Evolutionary conservation across 768 basidiomycete genomes (phyloP).

Genomic region (Cystobasidium ongulense): DNA sequence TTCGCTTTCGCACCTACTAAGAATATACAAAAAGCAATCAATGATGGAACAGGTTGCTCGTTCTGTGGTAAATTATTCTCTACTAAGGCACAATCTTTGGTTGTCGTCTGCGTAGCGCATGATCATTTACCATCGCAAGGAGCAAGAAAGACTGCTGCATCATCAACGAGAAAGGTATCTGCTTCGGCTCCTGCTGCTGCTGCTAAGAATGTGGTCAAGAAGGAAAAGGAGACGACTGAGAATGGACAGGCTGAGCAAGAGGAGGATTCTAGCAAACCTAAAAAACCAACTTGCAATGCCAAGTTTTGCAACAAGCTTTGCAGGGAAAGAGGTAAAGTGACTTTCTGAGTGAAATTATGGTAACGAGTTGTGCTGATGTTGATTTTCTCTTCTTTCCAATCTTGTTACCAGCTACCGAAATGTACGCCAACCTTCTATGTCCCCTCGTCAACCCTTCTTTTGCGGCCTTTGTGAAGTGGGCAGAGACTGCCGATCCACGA

Average conservation of each 20-base stretch:
- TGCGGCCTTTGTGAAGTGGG: background rate
- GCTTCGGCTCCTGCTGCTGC: background rate
- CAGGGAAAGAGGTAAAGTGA: conserved; percentile 10
- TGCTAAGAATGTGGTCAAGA: background rate
- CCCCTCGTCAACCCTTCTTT: conserved; percentile 25
- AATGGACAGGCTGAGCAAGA: background rate
- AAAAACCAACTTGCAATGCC: background rate
- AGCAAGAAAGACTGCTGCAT: background rate
- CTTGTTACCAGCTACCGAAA: conserved; percentile 1
- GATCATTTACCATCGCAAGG: background rate
- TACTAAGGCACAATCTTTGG: background rate
- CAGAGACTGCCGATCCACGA: conserved; percentile 9
- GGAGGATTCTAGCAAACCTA: background rate
- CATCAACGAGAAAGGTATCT: conserved; percentile 8
- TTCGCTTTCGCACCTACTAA: conserved; percentile 25
- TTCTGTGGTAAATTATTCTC: conserved; percentile 21
- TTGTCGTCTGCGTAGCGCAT: conserved; percentile 2
- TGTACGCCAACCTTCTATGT: conserved; percentile 10
- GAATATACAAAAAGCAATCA: conserved; percentile 17
- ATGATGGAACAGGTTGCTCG: conserved; percentile 8
- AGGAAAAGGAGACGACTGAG: background rate
- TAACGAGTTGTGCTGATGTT: background rate
- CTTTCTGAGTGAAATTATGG: background rate
- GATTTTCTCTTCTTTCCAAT: background rate
- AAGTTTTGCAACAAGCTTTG: conserved; percentile 31